Evolutionary conservation across 106 monocot genomes (phyloP), one percentile per base, ranked within the genome.

Genomic region (Platanthera guangdongensis): DNA sequence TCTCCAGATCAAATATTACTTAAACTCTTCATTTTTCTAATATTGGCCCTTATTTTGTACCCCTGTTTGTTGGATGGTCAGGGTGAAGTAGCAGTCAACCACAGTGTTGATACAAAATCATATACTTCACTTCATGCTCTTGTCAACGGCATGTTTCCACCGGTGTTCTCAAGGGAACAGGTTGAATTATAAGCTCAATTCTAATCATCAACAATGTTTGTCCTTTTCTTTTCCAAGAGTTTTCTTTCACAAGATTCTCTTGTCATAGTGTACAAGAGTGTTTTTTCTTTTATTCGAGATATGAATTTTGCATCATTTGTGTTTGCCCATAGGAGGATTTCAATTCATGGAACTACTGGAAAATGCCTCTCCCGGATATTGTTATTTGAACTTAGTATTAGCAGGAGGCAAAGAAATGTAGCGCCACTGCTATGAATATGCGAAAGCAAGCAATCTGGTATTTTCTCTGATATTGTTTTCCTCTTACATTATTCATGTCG

Each of bases 91-190:
- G 84, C 88, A 21, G 90, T 90, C 59, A 84, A 93, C 15, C 87
- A 78, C 55, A 74, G 86, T 71, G 86, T 93, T 52, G 83, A 93
- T 76, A 83, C 90, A 80, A 90, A 83, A 78, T 90, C 93, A 78
- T 93, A 93, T 80, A 76, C 86, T 65, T 93, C 93, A 30, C 82
- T 93, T 52, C 86, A 86, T 88, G 80, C 80, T 32, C 78, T 93
- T 39, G 93, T 93, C 28, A 75, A 93, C 85, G 90, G 78, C 86
- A 93, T 93, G 86, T 93, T 93, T 88, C 93, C 93, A 52, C 80
- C 88, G 28, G 71, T 78, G 72, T 71, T 82, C 49, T 81, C 84
- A 9, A 50, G 57, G 76, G 93, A 93, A 76, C 90, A 83, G 93
- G 93, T 92, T 60, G n/a, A 72, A 25, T 2, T 72, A 32, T 67